Base-by-base conservation (phyloP, 1,284 basidiomycete genomes). In the Malassezia obtusa region DNA sequence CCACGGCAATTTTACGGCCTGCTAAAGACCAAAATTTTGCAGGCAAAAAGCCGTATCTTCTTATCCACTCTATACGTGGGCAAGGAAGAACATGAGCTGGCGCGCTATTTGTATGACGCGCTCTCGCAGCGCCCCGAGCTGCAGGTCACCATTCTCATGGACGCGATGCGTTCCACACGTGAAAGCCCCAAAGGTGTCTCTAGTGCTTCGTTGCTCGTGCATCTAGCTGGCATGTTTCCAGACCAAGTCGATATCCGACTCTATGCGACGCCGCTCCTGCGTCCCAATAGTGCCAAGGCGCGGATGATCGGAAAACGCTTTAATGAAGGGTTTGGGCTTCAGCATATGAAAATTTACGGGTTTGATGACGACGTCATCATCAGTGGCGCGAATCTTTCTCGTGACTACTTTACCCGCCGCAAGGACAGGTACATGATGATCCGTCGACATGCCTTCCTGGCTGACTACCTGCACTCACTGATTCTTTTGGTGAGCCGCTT, bases 241-340 rank as follows among this genome's bases (percentile, higher is more conserved):
- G 77, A 83, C 17, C 80, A 86, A 56, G 83, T 90, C 15, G 82
- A 84, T 52, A 78, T 80, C 89, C 49, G 69, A 3, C 60, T 98
- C 86, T 74, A 83, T 84, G 64, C 65, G 45, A 90, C 88, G 62
- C 90, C 92, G 0, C 86, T 84, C 55, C 79, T 96, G 11, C 48
- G 49, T 9, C 53, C 53, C 17, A 33, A 45, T 25, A 46, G 48
- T 22, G 12, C 39, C 25, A 61, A 82, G 22, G 84, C 86, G 0
- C 81, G 79, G 55, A 57, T 91, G 21, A 82, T 96, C 1, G 94
- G 94, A 2, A 85, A 87, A 45, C 79, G 94, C 39, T 94, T 90
- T 75, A 91, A 96, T 68, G 94, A 99, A 77, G 94, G 91, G 0
- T 96, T 89, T 85, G 92, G 94, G 0, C 86, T 92, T 3, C 95